Conservation (phyloP, 2,329 filamentous ascomycete genomes). For the Ceratocystiopsis sp. region DNA sequence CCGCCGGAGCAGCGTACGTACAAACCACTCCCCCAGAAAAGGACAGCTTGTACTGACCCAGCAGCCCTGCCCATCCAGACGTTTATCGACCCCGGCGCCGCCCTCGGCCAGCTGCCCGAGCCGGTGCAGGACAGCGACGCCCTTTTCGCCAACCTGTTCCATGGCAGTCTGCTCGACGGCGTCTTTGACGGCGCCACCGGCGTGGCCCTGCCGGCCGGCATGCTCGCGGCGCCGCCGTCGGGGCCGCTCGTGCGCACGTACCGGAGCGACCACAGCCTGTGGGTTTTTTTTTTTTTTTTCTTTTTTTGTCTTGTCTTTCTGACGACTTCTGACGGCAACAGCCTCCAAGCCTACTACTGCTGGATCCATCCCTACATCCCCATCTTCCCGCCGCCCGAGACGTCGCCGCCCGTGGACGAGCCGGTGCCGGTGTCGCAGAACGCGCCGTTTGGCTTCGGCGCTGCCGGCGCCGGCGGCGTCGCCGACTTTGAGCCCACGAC, state of each 20-base stretch:
- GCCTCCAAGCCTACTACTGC: constrained; percentile 31
- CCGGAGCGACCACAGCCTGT: constrained; percentile 21
- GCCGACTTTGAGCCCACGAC: constrained; percentile 23
- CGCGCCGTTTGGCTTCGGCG: constrained; percentile 18
- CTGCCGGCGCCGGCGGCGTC: too few relatives aligned
- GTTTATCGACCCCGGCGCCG: constrained; percentile 29
- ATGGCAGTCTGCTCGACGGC: constrained; percentile 8
- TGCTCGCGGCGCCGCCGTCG: constrained; percentile 4
- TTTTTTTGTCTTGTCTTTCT: constrained; percentile 18
- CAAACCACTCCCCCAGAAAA: too few relatives aligned
- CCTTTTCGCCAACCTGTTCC: constrained; percentile 28
- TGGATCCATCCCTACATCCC: constrained; percentile 34
- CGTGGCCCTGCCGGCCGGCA: constrained; percentile 7
- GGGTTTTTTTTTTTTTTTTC: too few relatives aligned
- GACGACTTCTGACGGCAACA: constrained; percentile 1
- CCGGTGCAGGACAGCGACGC: constrained; percentile 29
- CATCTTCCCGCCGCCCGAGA: constrained; percentile 26
- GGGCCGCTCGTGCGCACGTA: constrained; percentile 24
- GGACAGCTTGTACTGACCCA: neutral
- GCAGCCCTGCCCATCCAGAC: constrained; percentile 19
- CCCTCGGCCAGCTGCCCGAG: constrained; percentile 27
- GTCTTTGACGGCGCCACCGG: constrained; percentile 9
- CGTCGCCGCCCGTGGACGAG: constrained; percentile 16
- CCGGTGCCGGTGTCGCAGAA: constrained; percentile 19
- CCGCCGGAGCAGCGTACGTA: constrained; percentile 3